phyloP scores from a whole-genome alignment of 768 basidiomycete genomes.

The Suillus americanus region DNA sequence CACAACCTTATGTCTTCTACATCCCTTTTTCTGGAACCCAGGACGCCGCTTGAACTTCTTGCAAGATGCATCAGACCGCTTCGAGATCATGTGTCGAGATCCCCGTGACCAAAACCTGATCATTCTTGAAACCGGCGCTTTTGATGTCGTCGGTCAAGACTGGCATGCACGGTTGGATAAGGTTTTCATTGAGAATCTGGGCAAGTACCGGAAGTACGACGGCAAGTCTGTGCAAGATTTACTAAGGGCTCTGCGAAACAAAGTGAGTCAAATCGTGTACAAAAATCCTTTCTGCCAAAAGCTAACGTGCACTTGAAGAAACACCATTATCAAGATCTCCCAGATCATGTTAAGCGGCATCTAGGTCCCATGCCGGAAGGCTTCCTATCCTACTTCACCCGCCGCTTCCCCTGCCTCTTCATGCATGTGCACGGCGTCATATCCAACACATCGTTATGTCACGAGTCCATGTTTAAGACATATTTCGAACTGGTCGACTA shows the following conservation, averaged over 20 bases:
- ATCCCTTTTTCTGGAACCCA: constrained; percentile 97
- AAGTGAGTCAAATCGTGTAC: constrained; percentile 51
- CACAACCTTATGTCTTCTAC: constrained; percentile 81
- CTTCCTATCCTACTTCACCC: constrained; percentile 90
- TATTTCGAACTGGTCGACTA: constrained; percentile 78
- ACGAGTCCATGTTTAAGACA: constrained; percentile 87
- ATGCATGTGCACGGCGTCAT: constrained; percentile 90
- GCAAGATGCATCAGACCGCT: constrained; percentile 97
- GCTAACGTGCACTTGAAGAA: constrained; percentile 52
- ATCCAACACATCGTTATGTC: constrained; percentile 62
- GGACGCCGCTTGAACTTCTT: constrained; percentile 85
- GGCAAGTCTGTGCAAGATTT: constrained; percentile 89
- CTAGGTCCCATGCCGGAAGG: constrained; percentile 92
- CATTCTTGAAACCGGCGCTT: constrained; percentile 69
- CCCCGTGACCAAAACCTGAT: constrained; percentile 78
- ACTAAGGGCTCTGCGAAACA: constrained; percentile 90
- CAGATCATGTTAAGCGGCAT: constrained; percentile 85
- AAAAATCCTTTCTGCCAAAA: background rate
- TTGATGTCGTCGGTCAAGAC: constrained; percentile 79
- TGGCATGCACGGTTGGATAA: constrained; percentile 89
- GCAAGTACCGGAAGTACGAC: constrained; percentile 98
- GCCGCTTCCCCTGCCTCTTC: constrained; percentile 88
- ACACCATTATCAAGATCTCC: constrained; percentile 97
- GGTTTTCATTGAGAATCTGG: constrained; percentile 88
- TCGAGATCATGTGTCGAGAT: constrained; percentile 96